Percentiles rank a stretch among this genome's conserved stretches.
phyloP scores from a whole-genome alignment of 164 flowering plant genomes.

The Amborella trichopoda region DNA sequence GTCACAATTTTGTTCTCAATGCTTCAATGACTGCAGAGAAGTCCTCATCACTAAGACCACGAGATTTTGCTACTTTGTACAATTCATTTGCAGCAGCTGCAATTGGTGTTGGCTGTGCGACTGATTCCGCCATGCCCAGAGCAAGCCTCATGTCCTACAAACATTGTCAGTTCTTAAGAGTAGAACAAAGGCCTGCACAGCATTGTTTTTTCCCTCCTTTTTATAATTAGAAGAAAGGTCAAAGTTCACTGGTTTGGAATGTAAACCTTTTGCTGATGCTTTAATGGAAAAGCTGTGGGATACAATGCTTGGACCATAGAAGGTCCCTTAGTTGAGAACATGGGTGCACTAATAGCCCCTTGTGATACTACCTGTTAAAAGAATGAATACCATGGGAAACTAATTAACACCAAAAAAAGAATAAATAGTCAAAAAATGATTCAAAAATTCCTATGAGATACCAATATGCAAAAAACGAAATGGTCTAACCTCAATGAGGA shows the following conservation, averaged over 20 bases:
- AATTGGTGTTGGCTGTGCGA: slow-evolving; percentile 73
- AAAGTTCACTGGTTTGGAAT: not conserved
- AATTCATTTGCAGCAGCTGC: slow-evolving; percentile 93
- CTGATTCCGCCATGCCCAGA: slow-evolving; percentile 20
- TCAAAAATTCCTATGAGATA: not conserved
- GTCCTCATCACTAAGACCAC: slow-evolving; percentile 69
- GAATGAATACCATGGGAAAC: not conserved
- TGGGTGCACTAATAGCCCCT: slow-evolving; percentile 92
- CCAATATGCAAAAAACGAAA: not conserved
- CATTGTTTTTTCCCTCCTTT: too few species aligned
- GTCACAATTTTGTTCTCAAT: slow-evolving; percentile 38
- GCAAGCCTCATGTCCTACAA: slow-evolving; percentile 84
- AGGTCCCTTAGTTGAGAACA: slow-evolving; percentile 84
- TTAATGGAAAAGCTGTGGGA: slow-evolving; percentile 84
- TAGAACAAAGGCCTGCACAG: too few species aligned
- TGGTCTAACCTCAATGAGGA: slow-evolving; percentile 52
- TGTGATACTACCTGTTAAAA: slow-evolving; percentile 68
- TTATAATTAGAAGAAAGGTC: not conserved
- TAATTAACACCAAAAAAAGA: not conserved
- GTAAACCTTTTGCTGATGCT: slow-evolving; percentile 94
- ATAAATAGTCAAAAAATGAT: not conserved
- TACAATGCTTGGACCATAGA: slow-evolving; percentile 74
- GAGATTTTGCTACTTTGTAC: slow-evolving; percentile 80
- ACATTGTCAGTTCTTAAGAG: slow-evolving; percentile 1
- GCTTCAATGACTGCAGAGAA: slow-evolving; percentile 93